Evolutionary conservation across 805 yeast species (phyloP).

Genomic region (Yarrowia sp.): DNA sequence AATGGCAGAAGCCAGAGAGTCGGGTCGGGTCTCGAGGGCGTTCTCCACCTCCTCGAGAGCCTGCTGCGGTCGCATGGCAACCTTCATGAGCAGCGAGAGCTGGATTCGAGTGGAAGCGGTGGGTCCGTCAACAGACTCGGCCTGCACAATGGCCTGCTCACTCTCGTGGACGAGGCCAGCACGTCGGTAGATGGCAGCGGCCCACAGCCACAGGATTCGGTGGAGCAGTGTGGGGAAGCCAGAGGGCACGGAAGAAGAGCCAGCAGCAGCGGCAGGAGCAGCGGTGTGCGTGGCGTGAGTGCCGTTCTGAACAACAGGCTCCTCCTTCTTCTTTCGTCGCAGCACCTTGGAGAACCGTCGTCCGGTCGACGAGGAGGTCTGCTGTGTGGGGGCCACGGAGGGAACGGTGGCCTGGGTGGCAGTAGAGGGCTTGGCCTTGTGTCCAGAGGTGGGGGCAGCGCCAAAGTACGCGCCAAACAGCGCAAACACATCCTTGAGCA

Average conservation of each 20-base stretch:
- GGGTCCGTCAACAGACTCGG: conserved; percentile 50
- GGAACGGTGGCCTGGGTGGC: conserved; percentile 3
- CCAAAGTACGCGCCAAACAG: conserved; percentile 52
- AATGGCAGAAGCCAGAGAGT: conserved; percentile 51
- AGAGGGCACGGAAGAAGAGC: background rate
- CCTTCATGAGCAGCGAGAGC: conserved; percentile 48
- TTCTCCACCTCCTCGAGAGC: conserved; percentile 66
- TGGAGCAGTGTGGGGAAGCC: conserved; percentile 19
- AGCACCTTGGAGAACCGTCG: conserved; percentile 17
- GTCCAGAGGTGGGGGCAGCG: background rate
- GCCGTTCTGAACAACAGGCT: background rate
- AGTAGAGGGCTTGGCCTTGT: conserved; percentile 9
- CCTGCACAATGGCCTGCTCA: conserved; percentile 69
- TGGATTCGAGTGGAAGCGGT: conserved; percentile 51
- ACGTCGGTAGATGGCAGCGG: conserved; percentile 61
- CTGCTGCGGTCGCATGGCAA: conserved; percentile 44
- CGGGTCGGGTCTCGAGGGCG: conserved; percentile 52
- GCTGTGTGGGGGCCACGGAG: conserved; percentile 6
- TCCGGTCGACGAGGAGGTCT: background rate
- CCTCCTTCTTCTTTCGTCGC: conserved; percentile 25
- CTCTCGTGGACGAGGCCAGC: conserved; percentile 58
- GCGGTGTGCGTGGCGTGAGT: background rate
- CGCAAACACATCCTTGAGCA: conserved; percentile 63
- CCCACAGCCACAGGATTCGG: conserved; percentile 65
- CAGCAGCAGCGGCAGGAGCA: background rate